A percentile compares a stretch with the other conserved stretches of the same genome.
Evolutionary conservation across 441 rosid genomes (phyloP).

Genomic region (Geranium incanum): DNA sequence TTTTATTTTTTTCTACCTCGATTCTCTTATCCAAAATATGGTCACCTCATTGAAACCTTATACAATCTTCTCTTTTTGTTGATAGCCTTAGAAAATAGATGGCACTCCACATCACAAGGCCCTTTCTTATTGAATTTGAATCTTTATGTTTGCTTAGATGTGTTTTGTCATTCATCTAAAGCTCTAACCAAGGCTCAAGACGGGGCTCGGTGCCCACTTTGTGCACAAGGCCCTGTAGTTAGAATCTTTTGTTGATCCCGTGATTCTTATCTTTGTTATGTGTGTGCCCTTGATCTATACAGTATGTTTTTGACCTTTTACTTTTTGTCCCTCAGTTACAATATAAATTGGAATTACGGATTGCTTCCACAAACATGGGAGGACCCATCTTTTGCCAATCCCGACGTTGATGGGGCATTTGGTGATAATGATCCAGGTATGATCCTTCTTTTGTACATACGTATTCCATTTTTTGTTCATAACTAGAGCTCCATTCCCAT

Average conservation of each 20-base stretch:
- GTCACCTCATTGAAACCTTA: background rate
- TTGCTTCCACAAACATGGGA: conserved; percentile 99
- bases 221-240: background rate
- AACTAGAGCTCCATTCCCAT: background rate
- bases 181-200: background rate
- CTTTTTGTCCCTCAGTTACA: conserved; percentile 43
- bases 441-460: background rate
- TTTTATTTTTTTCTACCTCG: background rate
- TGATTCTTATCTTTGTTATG: background rate
- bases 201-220: background rate
- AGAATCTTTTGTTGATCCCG: background rate
- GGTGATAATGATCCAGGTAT: conserved; percentile 97
- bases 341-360: conserved; percentile 96
- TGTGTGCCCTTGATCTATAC: background rate
- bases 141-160: background rate
- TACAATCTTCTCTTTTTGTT: background rate
- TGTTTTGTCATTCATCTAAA: background rate
- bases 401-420: conserved; percentile 79
- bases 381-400: conserved; percentile 72
- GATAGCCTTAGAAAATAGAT: background rate
- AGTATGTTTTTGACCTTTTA: background rate
- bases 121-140: background rate
- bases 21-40: background rate
- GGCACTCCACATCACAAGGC: background rate
- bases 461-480: background rate